Conservation (phyloP, 2,329 filamentous ascomycete species). For the Neodidymelliopsis sp. region DNA sequence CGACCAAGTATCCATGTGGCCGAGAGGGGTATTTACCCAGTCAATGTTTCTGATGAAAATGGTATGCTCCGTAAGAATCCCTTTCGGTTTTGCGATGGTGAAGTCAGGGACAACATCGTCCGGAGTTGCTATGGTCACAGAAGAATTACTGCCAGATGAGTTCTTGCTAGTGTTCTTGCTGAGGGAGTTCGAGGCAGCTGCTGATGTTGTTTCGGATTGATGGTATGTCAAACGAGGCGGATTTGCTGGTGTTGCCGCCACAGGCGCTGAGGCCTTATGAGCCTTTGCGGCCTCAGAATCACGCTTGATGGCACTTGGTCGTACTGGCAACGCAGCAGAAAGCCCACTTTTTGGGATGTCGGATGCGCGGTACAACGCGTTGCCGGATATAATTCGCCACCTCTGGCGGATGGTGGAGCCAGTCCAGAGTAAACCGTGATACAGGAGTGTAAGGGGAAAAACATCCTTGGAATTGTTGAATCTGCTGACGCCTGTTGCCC, state of each 20-base stretch:
- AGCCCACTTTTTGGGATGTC: constrained; percentile 22
- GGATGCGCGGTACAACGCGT: constrained; percentile 28
- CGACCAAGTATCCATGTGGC: constrained; percentile 58
- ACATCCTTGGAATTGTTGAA: constrained; percentile 57
- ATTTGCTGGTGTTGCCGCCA: constrained; percentile 6
- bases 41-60: constrained; percentile 53
- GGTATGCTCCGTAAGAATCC: constrained; percentile 41
- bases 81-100: constrained; percentile 31
- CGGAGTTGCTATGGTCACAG: constrained; percentile 33
- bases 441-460: constrained; percentile 53
- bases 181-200: constrained; percentile 1
- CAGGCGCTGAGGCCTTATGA: constrained; percentile 16
- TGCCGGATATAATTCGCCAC: constrained; percentile 40
- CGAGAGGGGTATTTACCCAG: constrained; percentile 59
- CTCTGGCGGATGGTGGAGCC: constrained; percentile 38
- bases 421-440: constrained; percentile 40
- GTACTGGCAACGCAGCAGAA: constrained; percentile 8
- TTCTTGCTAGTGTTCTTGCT: constrained; percentile 29
- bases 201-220: constrained; percentile 17
- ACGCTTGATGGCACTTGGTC: background rate
- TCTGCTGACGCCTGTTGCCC: constrained; percentile 53
- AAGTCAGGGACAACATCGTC: constrained; percentile 38
- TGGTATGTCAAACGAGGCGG: constrained; percentile 1
- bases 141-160: constrained; percentile 25
- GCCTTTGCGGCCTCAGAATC: constrained; percentile 4